These are phyloP conservation scores for Streptanthus diversifolius DNA, from an alignment of 345 rosid genomes.

Conservation along the genomic window DNA sequence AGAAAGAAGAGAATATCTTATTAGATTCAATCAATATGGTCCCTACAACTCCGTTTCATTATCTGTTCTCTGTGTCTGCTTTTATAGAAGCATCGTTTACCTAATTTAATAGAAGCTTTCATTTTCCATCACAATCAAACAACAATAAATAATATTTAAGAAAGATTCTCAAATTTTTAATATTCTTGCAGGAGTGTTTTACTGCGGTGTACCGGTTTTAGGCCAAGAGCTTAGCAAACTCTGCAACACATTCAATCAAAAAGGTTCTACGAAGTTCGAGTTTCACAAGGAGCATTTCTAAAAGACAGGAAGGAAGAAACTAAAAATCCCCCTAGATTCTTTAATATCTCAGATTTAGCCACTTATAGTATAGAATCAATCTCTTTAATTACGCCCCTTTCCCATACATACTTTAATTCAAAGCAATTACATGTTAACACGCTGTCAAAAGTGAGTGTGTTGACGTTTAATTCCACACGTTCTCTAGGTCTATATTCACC, in stretches of 20 bases:
- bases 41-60: neutral
- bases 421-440: constrained; percentile 25
- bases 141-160: neutral
- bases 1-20: neutral
- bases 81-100: neutral
- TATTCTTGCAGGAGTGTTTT: constrained; percentile 74
- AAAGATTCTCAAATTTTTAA: neutral
- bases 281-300: constrained; percentile 97
- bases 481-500: constrained; percentile 20
- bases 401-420: neutral
- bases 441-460: constrained; percentile 38
- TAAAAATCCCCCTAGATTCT: constrained; percentile 17
- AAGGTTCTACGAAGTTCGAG: constrained; percentile 87
- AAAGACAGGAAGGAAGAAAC: constrained; percentile 21
- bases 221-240: constrained; percentile 90
- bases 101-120: neutral
- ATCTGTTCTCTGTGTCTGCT: neutral
- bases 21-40: constrained; percentile 4
- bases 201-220: constrained; percentile 93
- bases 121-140: constrained; percentile 15
- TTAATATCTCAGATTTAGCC: constrained; percentile 20
- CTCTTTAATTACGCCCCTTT: neutral
- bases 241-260: constrained; percentile 88
- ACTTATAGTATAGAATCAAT: constrained; percentile 18
- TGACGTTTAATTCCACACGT: constrained; percentile 26